Evolutionary conservation across 2,329 filamentous ascomycete species (phyloP), one percentile per base, ranked within the genome.

Genomic region (Sporothrix variecibatus): DNA sequence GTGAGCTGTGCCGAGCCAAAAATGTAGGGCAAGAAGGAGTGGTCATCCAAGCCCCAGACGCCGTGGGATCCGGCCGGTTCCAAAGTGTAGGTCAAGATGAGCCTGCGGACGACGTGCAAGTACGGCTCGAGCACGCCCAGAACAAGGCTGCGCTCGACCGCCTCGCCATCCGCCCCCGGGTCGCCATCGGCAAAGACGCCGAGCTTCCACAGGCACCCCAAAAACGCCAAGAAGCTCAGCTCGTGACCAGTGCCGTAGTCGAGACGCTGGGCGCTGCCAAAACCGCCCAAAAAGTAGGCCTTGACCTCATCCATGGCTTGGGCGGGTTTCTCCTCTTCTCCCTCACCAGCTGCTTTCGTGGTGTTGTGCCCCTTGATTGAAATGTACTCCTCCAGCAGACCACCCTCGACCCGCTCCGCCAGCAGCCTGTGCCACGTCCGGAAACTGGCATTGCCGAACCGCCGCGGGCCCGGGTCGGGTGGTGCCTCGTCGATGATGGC

Each of bases 171-270:
- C 76, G 8, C 38, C 3, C 49, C 75, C 1, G 49, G 49, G 69
- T 71, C 70, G 1, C 86, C 87, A n/a, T 88, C 84, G 2, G 86
- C 84, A 80, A 99, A 98, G 20, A 88, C 91, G 62, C 92, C 91
- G 2, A 99, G 85, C 82, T 97, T 98, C 95, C 95, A 99, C 5
- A 99, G 85, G 75, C 93, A 91, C 4, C 91, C 95, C 6, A 99
- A 81, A 76, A 99, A 99, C 0, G 96, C 95, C 8, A 98, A 82
- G 79, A 99, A 99, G 82, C 93, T 97, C 71, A 99, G 85, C 80
- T 99, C 96, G 81, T 99, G 96, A 0, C 96, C 96, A 0, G 96
- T 98, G 1, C 96, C 96, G 80, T 98, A 99, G 83, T 99, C 96
- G 34, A 99, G 86, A 72, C 96, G 87, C 79, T 98, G 94, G 0